Percentiles rank a stretch among this genome's conserved stretches.
phyloP scores from a whole-genome alignment of 148 eudicot species.

The Silene latifolia region DNA sequence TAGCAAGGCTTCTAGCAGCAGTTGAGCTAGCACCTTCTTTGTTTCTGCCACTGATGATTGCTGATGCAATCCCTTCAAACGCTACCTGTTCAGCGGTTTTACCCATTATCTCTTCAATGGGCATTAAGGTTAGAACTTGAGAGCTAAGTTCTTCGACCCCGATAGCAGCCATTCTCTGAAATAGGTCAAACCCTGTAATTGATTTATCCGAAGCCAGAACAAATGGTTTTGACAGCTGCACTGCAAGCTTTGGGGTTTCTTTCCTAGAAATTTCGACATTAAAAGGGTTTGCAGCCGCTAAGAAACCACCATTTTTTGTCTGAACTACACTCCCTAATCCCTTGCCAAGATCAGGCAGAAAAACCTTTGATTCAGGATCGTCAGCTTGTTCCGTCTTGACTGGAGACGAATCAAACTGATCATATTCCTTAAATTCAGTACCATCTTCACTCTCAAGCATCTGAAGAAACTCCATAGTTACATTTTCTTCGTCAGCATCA shows the following conservation, averaged over 20 bases:
- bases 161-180: slow-evolving; percentile 70
- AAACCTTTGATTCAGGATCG: slow-evolving; percentile 47
- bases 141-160: slow-evolving; percentile 70
- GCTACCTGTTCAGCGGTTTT: slow-evolving; percentile 94
- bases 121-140: slow-evolving; percentile 59
- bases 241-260: slow-evolving; percentile 82
- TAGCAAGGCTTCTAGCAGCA: slow-evolving; percentile 68
- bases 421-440: slow-evolving; percentile 17
- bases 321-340: slow-evolving; percentile 89
- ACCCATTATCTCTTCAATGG: slow-evolving; percentile 72
- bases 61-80: slow-evolving; percentile 97
- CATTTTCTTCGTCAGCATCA: slow-evolving; percentile 83
- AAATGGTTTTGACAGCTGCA: slow-evolving; percentile 78
- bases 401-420: slow-evolving; percentile 25
- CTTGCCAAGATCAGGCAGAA: slow-evolving; percentile 82
- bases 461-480: slow-evolving; percentile 84
- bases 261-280: slow-evolving; percentile 48
- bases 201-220: slow-evolving; percentile 45
- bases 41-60: slow-evolving; percentile 79
- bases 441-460: slow-evolving; percentile 61
- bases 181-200: slow-evolving; percentile 54
- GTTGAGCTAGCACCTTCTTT: slow-evolving; percentile 94
- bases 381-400: slow-evolving; percentile 28
- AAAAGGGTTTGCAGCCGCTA: slow-evolving; percentile 74
- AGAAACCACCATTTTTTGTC: slow-evolving; percentile 79